Percentiles rank a stretch among this genome's conserved stretches.
These are phyloP conservation scores for Asterophora parasitica DNA, from an alignment of 768 basidiomycete species.

Conservation along the genomic window DNA sequence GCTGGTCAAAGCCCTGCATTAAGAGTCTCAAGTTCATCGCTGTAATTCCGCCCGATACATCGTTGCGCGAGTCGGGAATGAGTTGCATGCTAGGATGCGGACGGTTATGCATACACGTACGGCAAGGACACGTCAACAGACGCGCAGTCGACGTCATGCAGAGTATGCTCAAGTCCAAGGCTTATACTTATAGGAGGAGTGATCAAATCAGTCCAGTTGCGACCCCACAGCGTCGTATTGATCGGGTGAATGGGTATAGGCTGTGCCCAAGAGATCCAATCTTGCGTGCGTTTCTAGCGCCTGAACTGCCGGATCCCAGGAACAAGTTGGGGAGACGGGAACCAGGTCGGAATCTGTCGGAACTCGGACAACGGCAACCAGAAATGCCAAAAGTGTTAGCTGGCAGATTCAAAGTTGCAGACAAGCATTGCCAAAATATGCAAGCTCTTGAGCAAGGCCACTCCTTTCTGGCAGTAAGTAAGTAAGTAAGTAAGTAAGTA, in stretches of 20 bases:
- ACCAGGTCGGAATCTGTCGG: not conserved
- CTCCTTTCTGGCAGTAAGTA: no score
- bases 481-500: no score
- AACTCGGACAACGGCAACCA: no score
- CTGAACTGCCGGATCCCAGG: conserved; percentile 1
- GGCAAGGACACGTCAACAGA: not conserved
- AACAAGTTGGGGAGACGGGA: not conserved
- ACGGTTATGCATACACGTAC: not conserved
- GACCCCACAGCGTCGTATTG: not conserved
- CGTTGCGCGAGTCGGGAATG: not conserved
- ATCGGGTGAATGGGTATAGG: not conserved
- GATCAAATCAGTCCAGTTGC: not conserved
- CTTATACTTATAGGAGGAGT: no score
- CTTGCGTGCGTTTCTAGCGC: conserved; percentile 1
- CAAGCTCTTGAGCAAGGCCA: no score
- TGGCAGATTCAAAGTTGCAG: no score
- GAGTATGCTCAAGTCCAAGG: no score
- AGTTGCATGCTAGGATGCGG: not conserved
- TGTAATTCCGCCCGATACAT: not conserved
- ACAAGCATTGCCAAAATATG: no score
- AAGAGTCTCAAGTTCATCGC: not conserved
- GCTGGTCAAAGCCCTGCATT: not conserved
- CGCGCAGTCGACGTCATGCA: not conserved
- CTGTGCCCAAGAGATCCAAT: not conserved
- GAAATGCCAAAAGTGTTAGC: no score